These are phyloP conservation scores for Rossbeevera mucosa DNA, from an alignment of 768 basidiomycete species.

Conservation along the genomic window DNA sequence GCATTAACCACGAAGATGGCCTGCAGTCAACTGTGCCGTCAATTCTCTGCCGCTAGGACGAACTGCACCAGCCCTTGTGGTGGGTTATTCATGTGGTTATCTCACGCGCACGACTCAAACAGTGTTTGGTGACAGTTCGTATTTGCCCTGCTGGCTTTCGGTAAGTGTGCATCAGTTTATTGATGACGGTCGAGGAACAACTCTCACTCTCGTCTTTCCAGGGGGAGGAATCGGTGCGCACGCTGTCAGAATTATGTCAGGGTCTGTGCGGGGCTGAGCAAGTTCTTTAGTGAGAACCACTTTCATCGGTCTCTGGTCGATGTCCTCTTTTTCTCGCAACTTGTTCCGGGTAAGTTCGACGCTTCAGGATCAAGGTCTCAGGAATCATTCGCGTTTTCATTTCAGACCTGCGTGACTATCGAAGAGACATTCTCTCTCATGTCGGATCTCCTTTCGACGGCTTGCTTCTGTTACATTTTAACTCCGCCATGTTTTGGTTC, in stretches of 20 bases:
- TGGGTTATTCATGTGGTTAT: background rate
- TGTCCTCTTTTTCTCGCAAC: background rate
- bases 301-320: constrained; percentile 8
- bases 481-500: constrained; percentile 3
- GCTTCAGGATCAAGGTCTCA: background rate
- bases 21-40: constrained; percentile 5
- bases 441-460: constrained; percentile 14
- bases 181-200: background rate
- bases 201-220: background rate
- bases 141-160: constrained; percentile 8
- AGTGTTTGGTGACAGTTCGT: constrained; percentile 2
- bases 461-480: constrained; percentile 13
- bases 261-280: constrained; percentile 3
- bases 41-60: constrained; percentile 9
- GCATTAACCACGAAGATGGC: background rate
- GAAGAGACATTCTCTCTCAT: constrained; percentile 14
- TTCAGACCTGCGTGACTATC: constrained; percentile 5
- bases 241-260: background rate
- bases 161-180: constrained; percentile 1
- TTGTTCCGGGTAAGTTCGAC: constrained; percentile 8
- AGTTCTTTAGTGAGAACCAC: constrained; percentile 9
- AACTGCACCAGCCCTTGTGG: constrained; percentile 9
- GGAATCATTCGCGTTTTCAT: background rate
- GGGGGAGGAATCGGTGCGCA: constrained; percentile 7
- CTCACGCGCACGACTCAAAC: background rate